Base-by-base conservation (phyloP, 495 filamentous ascomycete genomes). In the Cercophora scortea region DNA sequence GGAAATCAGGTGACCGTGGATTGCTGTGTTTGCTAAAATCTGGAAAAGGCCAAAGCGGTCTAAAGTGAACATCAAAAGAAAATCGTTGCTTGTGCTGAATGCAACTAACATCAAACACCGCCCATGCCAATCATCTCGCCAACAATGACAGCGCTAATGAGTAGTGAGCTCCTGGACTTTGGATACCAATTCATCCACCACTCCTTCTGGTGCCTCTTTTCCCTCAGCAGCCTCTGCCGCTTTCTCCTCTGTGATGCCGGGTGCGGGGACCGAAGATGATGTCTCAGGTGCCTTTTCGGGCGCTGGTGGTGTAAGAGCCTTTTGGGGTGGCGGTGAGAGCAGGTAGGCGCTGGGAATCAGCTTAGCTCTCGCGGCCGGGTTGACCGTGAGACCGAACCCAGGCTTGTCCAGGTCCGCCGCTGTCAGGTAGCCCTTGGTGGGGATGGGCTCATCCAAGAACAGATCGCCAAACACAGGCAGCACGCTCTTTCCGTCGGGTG, bases 401-500 rank as follows among this genome's bases (percentile, higher is more conserved):
- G 90, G 90, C 77, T 86, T 93, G 67, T 96, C 87, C 32, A 96
- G 72, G 42, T 88, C 79, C 0, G 82, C 78, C 4, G 89, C 78
- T 54, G 88, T 84, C 25, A 96, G 74, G 64, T 81, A 92, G 4
- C 90, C 90, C 46, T 90, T 81, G 9, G 73, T 80, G 1, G 90
- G 90, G 49, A 95, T 89, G 11, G 90, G 90, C 71, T 96, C 90
- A 68, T 96, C 90, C 35, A 88, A 52, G 68, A 95, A 96, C 45
- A 96, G 73, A 54, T 93, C 87, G 19, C 90, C 90, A 68, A 96
- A 96, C 11, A 96, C 90, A 3, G 90, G 90, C 56, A 87, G 70
- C 33, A 96, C 89, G 35, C 80, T 86, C 74, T 90, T 88, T 33
- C 90, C 90, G 56, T 95, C 90, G 0, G 90, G 77, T 0, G 88